Evolutionary conservation across 148 eudicot genomes (phyloP).

Genomic region (Chenopodium quinoa): DNA sequence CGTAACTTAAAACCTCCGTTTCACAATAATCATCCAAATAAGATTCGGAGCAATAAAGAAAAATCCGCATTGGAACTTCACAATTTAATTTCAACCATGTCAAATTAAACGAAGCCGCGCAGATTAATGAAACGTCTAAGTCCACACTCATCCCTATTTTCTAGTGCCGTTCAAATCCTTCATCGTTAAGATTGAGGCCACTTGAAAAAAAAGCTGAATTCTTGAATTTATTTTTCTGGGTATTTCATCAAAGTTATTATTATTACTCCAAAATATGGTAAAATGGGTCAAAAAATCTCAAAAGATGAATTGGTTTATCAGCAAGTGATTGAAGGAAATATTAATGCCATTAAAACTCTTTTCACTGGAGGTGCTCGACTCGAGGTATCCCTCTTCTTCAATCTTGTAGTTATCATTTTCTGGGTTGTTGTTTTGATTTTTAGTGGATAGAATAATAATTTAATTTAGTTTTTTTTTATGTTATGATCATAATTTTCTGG

Average conservation of each 20-base stretch:
- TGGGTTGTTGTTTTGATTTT: slow-evolving; percentile 7
- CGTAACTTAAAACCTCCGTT: no score
- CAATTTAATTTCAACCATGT: no score
- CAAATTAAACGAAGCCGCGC: no score
- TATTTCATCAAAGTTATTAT: not conserved
- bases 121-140: no score
- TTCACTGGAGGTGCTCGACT: slow-evolving; percentile 49
- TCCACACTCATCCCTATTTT: not conserved
- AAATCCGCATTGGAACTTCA: no score
- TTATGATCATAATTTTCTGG: slow-evolving; percentile 1
- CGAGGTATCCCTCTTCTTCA: slow-evolving; percentile 35
- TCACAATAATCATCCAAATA: no score
- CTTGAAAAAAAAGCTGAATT: not conserved
- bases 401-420: not conserved
- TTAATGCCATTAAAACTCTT: slow-evolving; percentile 52
- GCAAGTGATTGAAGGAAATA: slow-evolving; percentile 41
- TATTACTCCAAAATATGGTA: not conserved
- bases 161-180: not conserved
- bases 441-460: no score
- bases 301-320: slow-evolving; percentile 50
- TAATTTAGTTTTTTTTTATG: not conserved
- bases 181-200: not conserved
- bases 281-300: slow-evolving; percentile 63
- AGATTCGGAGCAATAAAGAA: no score
- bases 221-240: slow-evolving; percentile 5